Evolutionary conservation across 768 basidiomycete species (phyloP).

Genomic region (Daedaleopsis sinensis): DNA sequence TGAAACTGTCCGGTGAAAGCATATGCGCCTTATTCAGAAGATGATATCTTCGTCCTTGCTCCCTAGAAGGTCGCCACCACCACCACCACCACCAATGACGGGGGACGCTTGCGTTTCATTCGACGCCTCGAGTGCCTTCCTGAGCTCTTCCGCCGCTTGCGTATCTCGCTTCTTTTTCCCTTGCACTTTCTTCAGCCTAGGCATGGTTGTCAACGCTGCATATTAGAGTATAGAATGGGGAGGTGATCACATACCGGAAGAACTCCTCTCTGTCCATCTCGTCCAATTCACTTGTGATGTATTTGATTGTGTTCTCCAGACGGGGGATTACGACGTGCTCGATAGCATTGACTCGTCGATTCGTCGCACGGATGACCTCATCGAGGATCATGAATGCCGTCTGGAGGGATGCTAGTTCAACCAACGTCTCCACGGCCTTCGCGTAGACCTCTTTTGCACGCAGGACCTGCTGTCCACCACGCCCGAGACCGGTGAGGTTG

Average conservation of each 20-base stretch:
- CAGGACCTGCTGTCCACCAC: constrained; percentile 95
- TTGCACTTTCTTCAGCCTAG: constrained; percentile 93
- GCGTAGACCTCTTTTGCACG: constrained; percentile 97
- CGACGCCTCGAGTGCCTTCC: constrained; percentile 15
- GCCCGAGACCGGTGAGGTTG: constrained; percentile 94
- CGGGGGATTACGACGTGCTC: constrained; percentile 96
- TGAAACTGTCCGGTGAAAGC: background rate
- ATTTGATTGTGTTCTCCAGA: constrained; percentile 96
- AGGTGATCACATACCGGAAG: constrained; percentile 62
- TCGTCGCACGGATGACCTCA: constrained; percentile 99
- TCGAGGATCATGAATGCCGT: constrained; percentile 98
- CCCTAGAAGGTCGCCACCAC: constrained; percentile 68
- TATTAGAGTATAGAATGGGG: background rate
- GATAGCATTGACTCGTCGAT: constrained; percentile 97
- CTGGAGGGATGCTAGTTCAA: constrained; percentile 95
- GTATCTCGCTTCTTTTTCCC: constrained; percentile 93
- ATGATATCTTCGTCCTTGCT: constrained; percentile 94
- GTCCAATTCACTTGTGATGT: constrained; percentile 95
- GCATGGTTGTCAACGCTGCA: background rate
- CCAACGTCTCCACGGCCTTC: constrained; percentile 95
- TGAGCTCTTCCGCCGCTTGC: constrained; percentile 32
- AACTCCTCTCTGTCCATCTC: constrained; percentile 99
- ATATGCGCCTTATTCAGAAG: constrained; percentile 54
- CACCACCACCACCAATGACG: constrained; percentile 37
- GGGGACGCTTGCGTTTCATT: constrained; percentile 26